These are phyloP conservation scores for Reticulascus tulasneorum DNA, from an alignment of 2,329 filamentous ascomycete genomes.

Conservation along the genomic window DNA sequence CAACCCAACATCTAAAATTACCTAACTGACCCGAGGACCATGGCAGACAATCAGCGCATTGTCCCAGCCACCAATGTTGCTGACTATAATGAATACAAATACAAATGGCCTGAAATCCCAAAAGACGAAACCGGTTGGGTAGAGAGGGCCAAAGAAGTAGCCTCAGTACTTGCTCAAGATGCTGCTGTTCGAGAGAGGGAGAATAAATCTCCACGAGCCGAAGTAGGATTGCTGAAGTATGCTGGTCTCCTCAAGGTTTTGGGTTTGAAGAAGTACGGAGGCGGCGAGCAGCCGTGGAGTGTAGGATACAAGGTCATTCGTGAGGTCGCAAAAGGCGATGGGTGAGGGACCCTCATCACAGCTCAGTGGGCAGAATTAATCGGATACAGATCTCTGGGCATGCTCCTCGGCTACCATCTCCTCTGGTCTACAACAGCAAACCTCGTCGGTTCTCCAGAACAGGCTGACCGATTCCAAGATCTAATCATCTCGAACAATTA, in stretches of 20 bases:
- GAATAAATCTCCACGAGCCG: conserved; percentile 36
- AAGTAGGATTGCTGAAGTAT: conserved; percentile 36
- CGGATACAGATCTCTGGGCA: conserved; percentile 48
- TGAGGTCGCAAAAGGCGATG: conserved; percentile 61
- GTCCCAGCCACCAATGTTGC: conserved; percentile 27
- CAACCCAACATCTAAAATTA: too few species aligned
- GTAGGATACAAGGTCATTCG: conserved; percentile 56
- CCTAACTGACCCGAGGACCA: too few species aligned
- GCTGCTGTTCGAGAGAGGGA: conserved; percentile 30
- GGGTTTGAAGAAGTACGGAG: conserved; percentile 35
- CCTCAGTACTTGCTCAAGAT: conserved; percentile 28
- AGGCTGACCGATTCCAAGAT: conserved; percentile 53
- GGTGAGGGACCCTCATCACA: conserved; percentile 28
- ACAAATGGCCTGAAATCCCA: conserved; percentile 30
- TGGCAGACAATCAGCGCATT: conserved; percentile 11
- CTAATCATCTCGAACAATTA: conserved; percentile 60
- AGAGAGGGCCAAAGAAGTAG: conserved; percentile 33
- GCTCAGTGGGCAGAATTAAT: neutral
- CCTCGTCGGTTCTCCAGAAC: conserved; percentile 56
- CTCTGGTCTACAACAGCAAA: conserved; percentile 60
- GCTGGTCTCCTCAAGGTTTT: conserved; percentile 35
- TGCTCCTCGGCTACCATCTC: conserved; percentile 63
- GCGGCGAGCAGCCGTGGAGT: conserved; percentile 39
- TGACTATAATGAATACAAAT: conserved; percentile 31
- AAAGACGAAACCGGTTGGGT: conserved; percentile 30